Base-by-base conservation (phyloP, 208 protist species). In the Leishmania amazonensis region DNA sequence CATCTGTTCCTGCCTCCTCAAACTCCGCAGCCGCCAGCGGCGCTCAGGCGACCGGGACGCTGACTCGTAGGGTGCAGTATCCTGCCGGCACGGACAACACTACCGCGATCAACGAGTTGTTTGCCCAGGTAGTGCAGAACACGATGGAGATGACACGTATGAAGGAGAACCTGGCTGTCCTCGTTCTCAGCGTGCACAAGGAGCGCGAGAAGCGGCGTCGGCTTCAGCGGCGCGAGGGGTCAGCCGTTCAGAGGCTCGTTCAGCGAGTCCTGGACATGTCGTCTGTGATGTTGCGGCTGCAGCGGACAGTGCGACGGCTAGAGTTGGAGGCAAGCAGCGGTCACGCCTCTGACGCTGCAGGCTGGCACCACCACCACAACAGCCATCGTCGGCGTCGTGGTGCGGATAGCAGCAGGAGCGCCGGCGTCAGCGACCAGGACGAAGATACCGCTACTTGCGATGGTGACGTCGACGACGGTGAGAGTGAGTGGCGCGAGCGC, bases 201-300 rank as follows among this genome's bases (percentile, higher is more conserved):
- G 73, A 80, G 54, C 75, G 75, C 4, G 65, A 79, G 19, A 79
- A 80, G 65, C 68, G 67, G 9, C 75, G 67, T 15, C 75, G 80
- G 24, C 13, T 58, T 42, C 80, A 76, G 67, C 75, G 65, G 17
- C 51, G 75, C 75, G 51, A 54, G 6, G 57, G 9, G 3, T 28
- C 19, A 6, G 47, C 42, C 45, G n/a, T 75, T 9, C 19, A 58
- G 47, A 35, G 6, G 0, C 49, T 75, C 45, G 58, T 54, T 51
- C 49, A n/a, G n/a, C 71, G 71, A 2, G 15, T 57, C 71, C 2
- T 35, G 24, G 28, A 17, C 3, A n/a, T 57, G 42, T 54, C 71
- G 4, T 47, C 38, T 0, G 47, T 51, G n/a, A 19, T 75, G 38
- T 38, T 28, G 24, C 40, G 71, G 24, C 45, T 57, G 42, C 38